A percentile compares a stretch with the other conserved stretches of the same genome.
Conservation (phyloP, 208 protist genomes). For the Acanthamoeba rhysodes region DNA sequence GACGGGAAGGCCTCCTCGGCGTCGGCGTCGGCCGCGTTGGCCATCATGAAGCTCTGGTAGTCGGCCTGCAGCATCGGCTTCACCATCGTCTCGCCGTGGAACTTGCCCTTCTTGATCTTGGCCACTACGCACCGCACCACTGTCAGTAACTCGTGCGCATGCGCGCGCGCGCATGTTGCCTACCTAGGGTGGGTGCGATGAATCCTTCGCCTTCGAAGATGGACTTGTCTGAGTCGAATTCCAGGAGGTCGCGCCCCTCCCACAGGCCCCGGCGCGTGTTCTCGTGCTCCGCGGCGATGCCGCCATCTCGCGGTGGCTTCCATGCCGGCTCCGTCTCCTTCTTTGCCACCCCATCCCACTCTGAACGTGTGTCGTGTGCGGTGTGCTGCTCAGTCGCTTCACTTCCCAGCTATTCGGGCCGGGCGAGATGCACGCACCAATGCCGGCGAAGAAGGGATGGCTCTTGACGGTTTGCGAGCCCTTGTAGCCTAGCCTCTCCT, state of each 20-base stretch:
- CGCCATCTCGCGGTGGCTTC: not conserved
- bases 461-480: not conserved
- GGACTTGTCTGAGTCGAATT: not conserved
- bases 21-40: too few relatives aligned
- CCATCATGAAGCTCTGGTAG: slow-evolving; percentile 1
- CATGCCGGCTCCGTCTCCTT: not conserved
- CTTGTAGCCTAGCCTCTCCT: not conserved
- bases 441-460: slow-evolving; percentile 1
- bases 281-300: not conserved
- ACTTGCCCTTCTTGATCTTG: slow-evolving; percentile 11
- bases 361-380: not conserved
- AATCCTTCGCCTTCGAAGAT: not conserved
- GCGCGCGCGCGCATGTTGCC: too few relatives aligned
- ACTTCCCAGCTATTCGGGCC: not conserved
- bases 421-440: not conserved
- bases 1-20: not conserved
- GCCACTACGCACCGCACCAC: not conserved
- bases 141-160: too few relatives aligned
- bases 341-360: not conserved
- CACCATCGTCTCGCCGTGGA: not conserved
- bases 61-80: not conserved
- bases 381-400: too few relatives aligned
- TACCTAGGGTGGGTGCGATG: not conserved
- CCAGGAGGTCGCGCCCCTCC: not conserved
- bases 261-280: not conserved